A percentile compares a stretch with the other conserved stretches of the same genome.
phyloP scores from a whole-genome alignment of 2,329 filamentous ascomycete species.

The Hypoxylon sp. region DNA sequence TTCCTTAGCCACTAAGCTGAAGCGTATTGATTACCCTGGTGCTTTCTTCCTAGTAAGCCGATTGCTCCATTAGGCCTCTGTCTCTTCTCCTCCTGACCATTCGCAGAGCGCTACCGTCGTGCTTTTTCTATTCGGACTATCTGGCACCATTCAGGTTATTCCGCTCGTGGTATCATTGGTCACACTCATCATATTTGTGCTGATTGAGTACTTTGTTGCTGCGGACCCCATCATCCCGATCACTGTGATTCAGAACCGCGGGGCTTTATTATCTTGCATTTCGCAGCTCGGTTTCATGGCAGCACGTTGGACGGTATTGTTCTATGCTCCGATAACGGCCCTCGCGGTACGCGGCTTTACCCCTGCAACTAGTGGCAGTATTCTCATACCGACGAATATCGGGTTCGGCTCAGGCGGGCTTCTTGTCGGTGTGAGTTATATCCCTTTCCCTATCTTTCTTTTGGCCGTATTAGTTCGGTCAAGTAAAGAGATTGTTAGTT shows the following conservation, averaged over 20 bases:
- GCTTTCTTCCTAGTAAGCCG: slow-evolving; percentile 73
- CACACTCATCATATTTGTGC: slow-evolving; percentile 67
- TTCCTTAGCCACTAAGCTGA: slow-evolving; percentile 68
- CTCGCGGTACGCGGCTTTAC: slow-evolving; percentile 80
- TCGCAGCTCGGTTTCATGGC: slow-evolving; percentile 85
- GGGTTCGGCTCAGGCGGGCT: slow-evolving; percentile 84
- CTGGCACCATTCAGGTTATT: slow-evolving; percentile 71
- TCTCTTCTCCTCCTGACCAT: slow-evolving; percentile 32
- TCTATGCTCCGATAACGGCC: slow-evolving; percentile 85
- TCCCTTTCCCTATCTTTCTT: background rate
- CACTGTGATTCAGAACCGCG: slow-evolving; percentile 76
- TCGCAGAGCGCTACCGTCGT: slow-evolving; percentile 74
- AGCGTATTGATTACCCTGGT: slow-evolving; percentile 81
- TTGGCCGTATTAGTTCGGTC: background rate
- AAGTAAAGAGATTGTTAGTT: background rate
- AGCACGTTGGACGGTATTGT: slow-evolving; percentile 83
- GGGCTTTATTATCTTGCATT: slow-evolving; percentile 80
- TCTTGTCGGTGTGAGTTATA: slow-evolving; percentile 69
- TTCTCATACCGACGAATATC: slow-evolving; percentile 84
- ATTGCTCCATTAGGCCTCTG: background rate
- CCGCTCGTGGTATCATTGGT: slow-evolving; percentile 73
- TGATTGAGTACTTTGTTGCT: slow-evolving; percentile 75
- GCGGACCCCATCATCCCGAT: slow-evolving; percentile 82
- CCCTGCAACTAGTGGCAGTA: slow-evolving; percentile 79
- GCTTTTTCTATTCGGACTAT: slow-evolving; percentile 80